Evolutionary conservation across 2,329 filamentous ascomycete species (phyloP), one percentile per base, ranked within the genome.

Genomic region (Ascochyta fabae): DNA sequence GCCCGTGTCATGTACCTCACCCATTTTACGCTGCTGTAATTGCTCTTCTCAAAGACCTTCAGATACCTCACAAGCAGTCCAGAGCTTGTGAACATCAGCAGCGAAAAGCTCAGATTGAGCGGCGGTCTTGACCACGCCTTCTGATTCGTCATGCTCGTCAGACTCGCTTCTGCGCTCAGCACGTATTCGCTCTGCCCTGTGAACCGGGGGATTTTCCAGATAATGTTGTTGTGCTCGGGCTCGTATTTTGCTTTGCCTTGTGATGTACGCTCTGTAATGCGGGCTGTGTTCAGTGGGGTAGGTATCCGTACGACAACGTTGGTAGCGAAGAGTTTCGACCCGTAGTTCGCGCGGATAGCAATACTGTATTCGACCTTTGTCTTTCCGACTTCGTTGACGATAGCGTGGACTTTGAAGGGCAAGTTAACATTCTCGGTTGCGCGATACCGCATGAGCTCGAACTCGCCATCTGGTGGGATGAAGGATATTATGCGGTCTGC

Each of bases 341-440:
- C 93, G 71, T 97, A 99, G 78, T 99, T 99, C 62, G 95, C 93
- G 72, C 95, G 93, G 71, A 99, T 93, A 49, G 92, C 92, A 69
- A 99, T 96, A 80, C 92, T 96, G 81, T 98, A 99, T 78, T 99
- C 95, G 58, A 99, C 95, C 78, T 97, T 98, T 38, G 92, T 95
- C 72, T 95, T 96, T 63, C 95, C 94, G 56, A 98, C 86, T 78
- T 99, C 95, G 73, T 96, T 96, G 71, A 99, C 95, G 65, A 99
- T 99, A 64, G 94, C 94, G 74, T 99, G 95, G 9, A 99, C 92
- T 76, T 97, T 98, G 85, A 99, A 99, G 0, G 95, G 96, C 15
- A 99, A 82, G 73, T 99, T 99, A 73, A 99, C 94, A 72, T 99
- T 99, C 76, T 99, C 95, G 23, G 94, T 98, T 10, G 95, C 93